phyloP scores from a whole-genome alignment of 768 basidiomycete genomes.

The Dacryopinax primogenitus region DNA sequence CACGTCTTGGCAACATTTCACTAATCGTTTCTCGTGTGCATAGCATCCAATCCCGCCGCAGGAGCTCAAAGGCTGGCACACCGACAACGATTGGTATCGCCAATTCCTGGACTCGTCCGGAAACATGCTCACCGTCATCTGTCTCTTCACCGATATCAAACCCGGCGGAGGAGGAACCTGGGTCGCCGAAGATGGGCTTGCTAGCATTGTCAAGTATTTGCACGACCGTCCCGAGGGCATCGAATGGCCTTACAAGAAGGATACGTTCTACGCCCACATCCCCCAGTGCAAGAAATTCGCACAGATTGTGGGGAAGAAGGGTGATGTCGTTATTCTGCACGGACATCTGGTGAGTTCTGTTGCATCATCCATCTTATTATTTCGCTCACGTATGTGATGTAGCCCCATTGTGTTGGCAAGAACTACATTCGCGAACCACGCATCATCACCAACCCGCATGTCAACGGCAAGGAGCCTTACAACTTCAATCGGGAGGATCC shows the following conservation, averaged over 20 bases:
- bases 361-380: neutral
- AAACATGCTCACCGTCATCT: conserved; percentile 8
- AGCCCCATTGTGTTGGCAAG: conserved; percentile 11
- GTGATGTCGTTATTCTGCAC: conserved; percentile 7
- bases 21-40: neutral
- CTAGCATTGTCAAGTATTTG: neutral
- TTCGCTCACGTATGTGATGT: neutral
- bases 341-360: conserved; percentile 5
- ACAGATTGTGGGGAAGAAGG: neutral
- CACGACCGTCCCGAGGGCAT: conserved; percentile 8
- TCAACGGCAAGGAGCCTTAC: neutral
- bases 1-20: neutral
- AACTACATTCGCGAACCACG: conserved; percentile 8
- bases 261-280: conserved; percentile 3
- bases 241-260: neutral
- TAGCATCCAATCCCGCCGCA: neutral
- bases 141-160: conserved; percentile 1
- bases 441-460: conserved; percentile 10
- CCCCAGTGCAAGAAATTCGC: conserved; percentile 10
- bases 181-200: conserved; percentile 10
- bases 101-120: conserved; percentile 8
- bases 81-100: conserved; percentile 10
- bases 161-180: conserved; percentile 9
- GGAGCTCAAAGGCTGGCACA: neutral
- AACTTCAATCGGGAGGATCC: conserved; percentile 12